phyloP scores from a whole-genome alignment of 192 early-diverging fungal genomes.

The Radiomyces spectabilis region DNA sequence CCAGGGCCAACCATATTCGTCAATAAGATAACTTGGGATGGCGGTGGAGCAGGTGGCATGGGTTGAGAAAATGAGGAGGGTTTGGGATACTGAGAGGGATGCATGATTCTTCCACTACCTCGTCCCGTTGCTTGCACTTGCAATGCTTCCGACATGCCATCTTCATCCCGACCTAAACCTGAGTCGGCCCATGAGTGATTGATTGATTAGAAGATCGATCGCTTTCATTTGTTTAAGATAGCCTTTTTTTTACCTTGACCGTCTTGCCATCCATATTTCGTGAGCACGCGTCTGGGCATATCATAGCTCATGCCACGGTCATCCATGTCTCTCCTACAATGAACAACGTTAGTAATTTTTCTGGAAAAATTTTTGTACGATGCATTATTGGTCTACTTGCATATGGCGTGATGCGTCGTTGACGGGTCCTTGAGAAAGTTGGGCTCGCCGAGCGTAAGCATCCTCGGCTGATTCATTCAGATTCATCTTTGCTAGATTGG shows the following conservation, averaged over 20 bases:
- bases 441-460: slow-evolving; percentile 53
- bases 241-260: slow-evolving; percentile 25
- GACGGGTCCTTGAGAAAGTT: slow-evolving; percentile 6
- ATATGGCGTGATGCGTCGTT: too few species aligned
- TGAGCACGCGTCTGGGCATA: slow-evolving; percentile 23
- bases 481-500: neutral
- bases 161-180: slow-evolving; percentile 26
- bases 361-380: too few species aligned
- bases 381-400: too few species aligned
- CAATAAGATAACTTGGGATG: slow-evolving; percentile 46
- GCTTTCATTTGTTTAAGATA: neutral
- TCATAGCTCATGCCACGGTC: slow-evolving; percentile 2
- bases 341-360: too few species aligned
- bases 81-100: too few species aligned
- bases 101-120: slow-evolving; percentile 26
- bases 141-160: slow-evolving; percentile 32
- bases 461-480: slow-evolving; percentile 58
- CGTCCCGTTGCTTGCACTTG: slow-evolving; percentile 24
- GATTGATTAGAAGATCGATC: neutral
- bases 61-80: too few species aligned
- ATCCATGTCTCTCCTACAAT: neutral
- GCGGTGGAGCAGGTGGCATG: neutral
- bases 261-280: slow-evolving; percentile 38
- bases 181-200: neutral
- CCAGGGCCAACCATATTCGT: slow-evolving; percentile 74